Evolutionary conservation across 2,329 filamentous ascomycete species (phyloP).

Genomic region (Fusarium sp.): DNA sequence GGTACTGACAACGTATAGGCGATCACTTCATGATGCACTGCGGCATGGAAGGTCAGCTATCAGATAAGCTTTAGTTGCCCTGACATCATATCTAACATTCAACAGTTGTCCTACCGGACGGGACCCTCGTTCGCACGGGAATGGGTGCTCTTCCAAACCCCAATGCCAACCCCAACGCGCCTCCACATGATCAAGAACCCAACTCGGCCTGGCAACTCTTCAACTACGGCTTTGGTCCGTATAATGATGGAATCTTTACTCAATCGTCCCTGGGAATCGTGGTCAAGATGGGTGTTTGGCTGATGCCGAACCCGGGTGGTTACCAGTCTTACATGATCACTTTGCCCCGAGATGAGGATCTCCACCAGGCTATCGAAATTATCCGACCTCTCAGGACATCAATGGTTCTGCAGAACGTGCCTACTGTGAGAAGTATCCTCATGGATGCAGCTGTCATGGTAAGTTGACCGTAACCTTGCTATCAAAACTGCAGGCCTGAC

Average conservation of each 20-base stretch:
- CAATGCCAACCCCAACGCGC: conserved; percentile 20
- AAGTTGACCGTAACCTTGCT: background rate
- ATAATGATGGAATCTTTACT: conserved; percentile 31
- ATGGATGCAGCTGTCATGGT: conserved; percentile 37
- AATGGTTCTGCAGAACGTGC: conserved; percentile 39
- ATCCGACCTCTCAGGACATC: conserved; percentile 35
- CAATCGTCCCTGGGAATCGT: conserved; percentile 35
- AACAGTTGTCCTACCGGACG: conserved; percentile 22
- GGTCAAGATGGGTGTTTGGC: conserved; percentile 35
- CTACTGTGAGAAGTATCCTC: conserved; percentile 32
- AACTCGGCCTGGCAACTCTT: conserved; percentile 34
- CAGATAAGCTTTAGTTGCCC: background rate
- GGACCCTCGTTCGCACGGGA: conserved; percentile 26
- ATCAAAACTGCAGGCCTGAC: background rate
- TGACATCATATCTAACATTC: background rate
- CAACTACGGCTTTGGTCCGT: conserved; percentile 33
- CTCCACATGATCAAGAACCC: conserved; percentile 28
- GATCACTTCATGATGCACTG: conserved; percentile 39
- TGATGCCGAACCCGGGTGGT: conserved; percentile 31
- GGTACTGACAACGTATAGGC: background rate
- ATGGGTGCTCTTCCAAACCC: conserved; percentile 37
- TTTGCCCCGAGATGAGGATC: conserved; percentile 33
- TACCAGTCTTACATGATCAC: conserved; percentile 38
- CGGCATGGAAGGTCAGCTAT: conserved; percentile 28
- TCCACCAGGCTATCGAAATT: conserved; percentile 36